Evolutionary conservation across 2,329 filamentous ascomycete genomes (phyloP).

Genomic region (Fusarium fujikuroi): DNA sequence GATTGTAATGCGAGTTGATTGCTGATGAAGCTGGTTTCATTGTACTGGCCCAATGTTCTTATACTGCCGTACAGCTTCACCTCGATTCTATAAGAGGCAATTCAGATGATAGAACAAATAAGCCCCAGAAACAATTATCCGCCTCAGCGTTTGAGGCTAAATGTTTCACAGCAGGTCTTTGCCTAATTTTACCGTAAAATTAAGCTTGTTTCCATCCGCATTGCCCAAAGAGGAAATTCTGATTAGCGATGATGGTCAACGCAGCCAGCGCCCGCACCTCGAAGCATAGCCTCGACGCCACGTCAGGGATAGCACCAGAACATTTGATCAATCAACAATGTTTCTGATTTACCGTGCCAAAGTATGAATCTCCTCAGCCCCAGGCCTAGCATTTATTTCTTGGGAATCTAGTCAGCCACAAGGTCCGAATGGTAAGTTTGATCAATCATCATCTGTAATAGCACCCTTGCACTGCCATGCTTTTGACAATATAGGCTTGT

Average conservation of each 20-base stretch:
- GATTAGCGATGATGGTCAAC: neutral
- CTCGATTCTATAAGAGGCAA: neutral
- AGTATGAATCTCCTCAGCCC: neutral
- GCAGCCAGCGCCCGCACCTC: neutral
- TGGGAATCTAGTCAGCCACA: neutral
- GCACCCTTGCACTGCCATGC: neutral
- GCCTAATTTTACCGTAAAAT: neutral
- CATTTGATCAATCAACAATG: neutral
- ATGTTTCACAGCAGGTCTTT: neutral
- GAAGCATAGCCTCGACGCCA: neutral
- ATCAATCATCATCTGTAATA: neutral
- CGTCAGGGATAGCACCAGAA: neutral
- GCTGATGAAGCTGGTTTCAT: neutral
- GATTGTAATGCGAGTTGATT: neutral
- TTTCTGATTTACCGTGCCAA: neutral
- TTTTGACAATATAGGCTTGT: neutral
- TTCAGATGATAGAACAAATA: neutral
- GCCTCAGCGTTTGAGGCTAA: neutral
- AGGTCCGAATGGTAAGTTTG: neutral
- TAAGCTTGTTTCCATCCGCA: neutral
- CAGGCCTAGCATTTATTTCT: accelerated
- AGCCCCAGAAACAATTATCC: neutral
- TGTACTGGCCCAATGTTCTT: neutral
- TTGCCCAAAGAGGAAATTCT: neutral
- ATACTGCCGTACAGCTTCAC: neutral